Conservation (phyloP, 2,329 filamentous ascomycete genomes). For the Myotisia sp. region DNA sequence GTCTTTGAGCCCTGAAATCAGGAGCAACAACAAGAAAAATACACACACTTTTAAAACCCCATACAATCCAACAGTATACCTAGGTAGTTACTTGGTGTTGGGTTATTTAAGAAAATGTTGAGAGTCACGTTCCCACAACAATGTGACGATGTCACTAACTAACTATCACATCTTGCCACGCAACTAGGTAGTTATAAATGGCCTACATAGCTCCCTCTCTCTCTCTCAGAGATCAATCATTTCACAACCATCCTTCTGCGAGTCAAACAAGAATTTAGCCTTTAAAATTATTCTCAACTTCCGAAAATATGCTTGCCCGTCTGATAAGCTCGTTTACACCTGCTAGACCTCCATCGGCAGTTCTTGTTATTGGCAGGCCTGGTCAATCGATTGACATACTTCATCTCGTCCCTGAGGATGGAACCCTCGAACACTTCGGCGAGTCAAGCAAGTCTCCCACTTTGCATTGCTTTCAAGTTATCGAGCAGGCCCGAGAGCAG, state of each 20-base stretch:
- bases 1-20: too few species aligned
- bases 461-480: constrained; percentile 6
- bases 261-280: too few species aligned
- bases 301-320: constrained; percentile 8
- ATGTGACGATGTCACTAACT: too few species aligned
- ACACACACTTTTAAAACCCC: too few species aligned
- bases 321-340: constrained; percentile 5
- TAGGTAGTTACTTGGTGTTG: too few species aligned
- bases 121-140: too few species aligned
- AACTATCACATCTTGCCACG: too few species aligned
- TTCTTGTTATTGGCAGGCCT: constrained; percentile 8
- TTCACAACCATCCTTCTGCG: not conserved
- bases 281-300: too few species aligned
- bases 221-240: not conserved
- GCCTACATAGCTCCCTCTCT: not conserved
- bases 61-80: too few species aligned
- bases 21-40: too few species aligned
- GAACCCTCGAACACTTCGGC: constrained; percentile 10
- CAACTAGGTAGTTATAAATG: not conserved
- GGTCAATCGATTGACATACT: constrained; percentile 3
- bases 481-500: constrained; percentile 8
- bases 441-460: not conserved
- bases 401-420: constrained; percentile 10
- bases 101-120: too few species aligned
- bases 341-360: constrained; percentile 6